Percentiles rank a stretch among this genome's conserved stretches.
Conservation (phyloP, 257 asterid genomes). For the Orobanche coerulescens region DNA sequence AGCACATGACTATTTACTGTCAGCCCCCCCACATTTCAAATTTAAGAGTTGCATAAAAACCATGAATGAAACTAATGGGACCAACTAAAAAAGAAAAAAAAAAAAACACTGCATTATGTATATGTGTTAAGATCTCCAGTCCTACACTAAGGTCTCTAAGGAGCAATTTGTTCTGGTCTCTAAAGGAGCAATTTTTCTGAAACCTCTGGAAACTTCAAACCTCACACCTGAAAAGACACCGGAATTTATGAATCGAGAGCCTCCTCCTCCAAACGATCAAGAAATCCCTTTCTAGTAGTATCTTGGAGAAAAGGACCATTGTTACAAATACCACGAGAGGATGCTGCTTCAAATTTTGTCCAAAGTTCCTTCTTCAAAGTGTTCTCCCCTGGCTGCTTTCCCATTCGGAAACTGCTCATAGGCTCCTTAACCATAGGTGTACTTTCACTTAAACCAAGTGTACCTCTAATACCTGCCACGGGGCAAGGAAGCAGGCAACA, state of each 20-base stretch:
- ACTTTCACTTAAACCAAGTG: constrained; percentile 35
- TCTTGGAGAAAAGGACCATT: constrained; percentile 22
- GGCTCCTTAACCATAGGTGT: constrained; percentile 66
- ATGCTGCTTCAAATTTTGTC: constrained; percentile 82
- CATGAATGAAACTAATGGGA: background rate
- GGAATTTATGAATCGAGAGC: constrained; percentile 34
- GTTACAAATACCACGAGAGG: constrained; percentile 36
- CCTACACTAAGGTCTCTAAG: background rate
- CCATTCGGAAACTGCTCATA: constrained; percentile 31
- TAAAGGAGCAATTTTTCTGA: background rate
- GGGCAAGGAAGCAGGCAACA: background rate
- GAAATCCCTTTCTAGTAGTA: constrained; percentile 47
- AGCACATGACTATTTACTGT: too few relatives aligned
- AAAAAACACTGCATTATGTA: background rate
- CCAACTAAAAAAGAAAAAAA: too few relatives aligned
- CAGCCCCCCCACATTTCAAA: too few relatives aligned
- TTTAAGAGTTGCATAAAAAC: too few relatives aligned
- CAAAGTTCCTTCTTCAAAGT: constrained; percentile 94
- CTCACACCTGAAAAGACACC: background rate
- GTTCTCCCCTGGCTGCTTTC: constrained; percentile 88
- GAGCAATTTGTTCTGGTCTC: background rate
- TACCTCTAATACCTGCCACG: constrained; percentile 30
- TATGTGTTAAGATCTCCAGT: constrained; percentile 2
- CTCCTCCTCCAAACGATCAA: constrained; percentile 78
- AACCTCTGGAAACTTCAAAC: constrained; percentile 5